Conservation (phyloP, 768 basidiomycete species). For the Lentinula sp. region DNA sequence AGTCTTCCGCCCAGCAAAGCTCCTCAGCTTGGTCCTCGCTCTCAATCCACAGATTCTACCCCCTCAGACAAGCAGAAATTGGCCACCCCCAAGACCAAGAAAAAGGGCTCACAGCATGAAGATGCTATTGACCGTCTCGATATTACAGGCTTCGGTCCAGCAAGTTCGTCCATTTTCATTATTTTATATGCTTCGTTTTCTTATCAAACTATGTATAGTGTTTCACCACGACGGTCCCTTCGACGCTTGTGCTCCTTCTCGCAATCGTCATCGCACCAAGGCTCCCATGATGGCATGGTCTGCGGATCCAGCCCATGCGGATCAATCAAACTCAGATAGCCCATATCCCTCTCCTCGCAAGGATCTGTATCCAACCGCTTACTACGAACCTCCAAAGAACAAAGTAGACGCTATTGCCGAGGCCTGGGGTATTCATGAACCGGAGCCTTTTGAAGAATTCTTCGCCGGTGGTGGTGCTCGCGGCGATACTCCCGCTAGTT, state of each 20-base stretch:
- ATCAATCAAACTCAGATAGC: conserved; percentile 31
- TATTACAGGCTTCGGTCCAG: conserved; percentile 69
- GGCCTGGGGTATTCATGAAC: conserved; percentile 91
- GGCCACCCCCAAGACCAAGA: conserved; percentile 45
- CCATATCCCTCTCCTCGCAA: conserved; percentile 52
- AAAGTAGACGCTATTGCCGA: conserved; percentile 87
- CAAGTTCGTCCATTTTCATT: conserved; percentile 40
- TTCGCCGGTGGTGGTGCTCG: conserved; percentile 68
- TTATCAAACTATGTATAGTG: conserved; percentile 41
- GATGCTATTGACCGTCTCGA: conserved; percentile 90
- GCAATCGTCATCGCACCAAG: conserved; percentile 72
- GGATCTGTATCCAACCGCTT: conserved; percentile 38
- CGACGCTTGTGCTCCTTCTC: conserved; percentile 86
- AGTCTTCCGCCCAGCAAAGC: conserved; percentile 17
- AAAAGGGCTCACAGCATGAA: conserved; percentile 80
- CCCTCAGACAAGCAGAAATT: conserved; percentile 29
- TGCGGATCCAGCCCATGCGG: conserved; percentile 30
- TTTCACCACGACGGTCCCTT: conserved; percentile 93
- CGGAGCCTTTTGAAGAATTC: conserved; percentile 88
- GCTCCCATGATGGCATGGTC: conserved; percentile 85
- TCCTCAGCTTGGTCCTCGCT: conserved; percentile 32
- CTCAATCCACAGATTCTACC: conserved; percentile 41
- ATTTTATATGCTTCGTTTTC: neutral
- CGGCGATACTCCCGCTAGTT: conserved; percentile 57
- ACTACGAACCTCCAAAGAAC: conserved; percentile 68